Conservation (phyloP, 768 basidiomycete genomes). For the Suillus subalutaceus region DNA sequence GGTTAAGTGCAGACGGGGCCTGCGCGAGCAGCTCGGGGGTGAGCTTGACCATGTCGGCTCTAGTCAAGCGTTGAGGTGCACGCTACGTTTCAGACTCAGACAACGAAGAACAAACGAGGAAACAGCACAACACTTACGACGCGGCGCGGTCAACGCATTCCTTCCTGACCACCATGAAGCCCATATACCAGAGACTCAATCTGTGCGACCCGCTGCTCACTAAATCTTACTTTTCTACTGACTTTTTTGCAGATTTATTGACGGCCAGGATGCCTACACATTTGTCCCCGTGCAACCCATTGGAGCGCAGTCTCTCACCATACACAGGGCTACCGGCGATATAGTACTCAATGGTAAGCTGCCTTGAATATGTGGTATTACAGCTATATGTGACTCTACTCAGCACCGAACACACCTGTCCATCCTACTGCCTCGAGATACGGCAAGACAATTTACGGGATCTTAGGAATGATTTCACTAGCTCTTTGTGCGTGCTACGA, state of each 20-base stretch:
- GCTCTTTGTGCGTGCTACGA: slow-evolving; percentile 58
- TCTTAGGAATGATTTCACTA: slow-evolving; percentile 76
- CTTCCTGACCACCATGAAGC: slow-evolving; percentile 53
- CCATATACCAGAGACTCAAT: slow-evolving; percentile 73
- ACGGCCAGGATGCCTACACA: slow-evolving; percentile 75
- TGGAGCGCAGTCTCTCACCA: slow-evolving; percentile 67
- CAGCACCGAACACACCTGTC: slow-evolving; percentile 57
- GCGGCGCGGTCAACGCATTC: slow-evolving; percentile 18
- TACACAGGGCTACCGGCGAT: slow-evolving; percentile 76
- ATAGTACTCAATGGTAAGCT: slow-evolving; percentile 68
- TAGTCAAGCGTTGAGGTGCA: slow-evolving; percentile 15
- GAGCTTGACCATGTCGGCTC: slow-evolving; percentile 73
- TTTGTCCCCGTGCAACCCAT: slow-evolving; percentile 69
- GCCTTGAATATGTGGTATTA: slow-evolving; percentile 7
- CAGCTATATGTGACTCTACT: slow-evolving; percentile 4
- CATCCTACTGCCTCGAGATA: slow-evolving; percentile 61
- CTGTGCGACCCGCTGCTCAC: slow-evolving; percentile 45
- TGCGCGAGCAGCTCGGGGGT: slow-evolving; percentile 91
- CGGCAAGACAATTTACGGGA: slow-evolving; percentile 71
- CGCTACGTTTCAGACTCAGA: slow-evolving; percentile 39
- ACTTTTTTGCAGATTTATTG: slow-evolving; percentile 53
- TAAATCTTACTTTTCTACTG: slow-evolving; percentile 13
- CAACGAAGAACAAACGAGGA: slow-evolving; percentile 31
- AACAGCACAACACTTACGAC: slow-evolving; percentile 13
- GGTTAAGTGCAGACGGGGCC: slow-evolving; percentile 75